phyloP scores from a whole-genome alignment of 176 grass and related monocot species.

The Ananas comosus region DNA sequence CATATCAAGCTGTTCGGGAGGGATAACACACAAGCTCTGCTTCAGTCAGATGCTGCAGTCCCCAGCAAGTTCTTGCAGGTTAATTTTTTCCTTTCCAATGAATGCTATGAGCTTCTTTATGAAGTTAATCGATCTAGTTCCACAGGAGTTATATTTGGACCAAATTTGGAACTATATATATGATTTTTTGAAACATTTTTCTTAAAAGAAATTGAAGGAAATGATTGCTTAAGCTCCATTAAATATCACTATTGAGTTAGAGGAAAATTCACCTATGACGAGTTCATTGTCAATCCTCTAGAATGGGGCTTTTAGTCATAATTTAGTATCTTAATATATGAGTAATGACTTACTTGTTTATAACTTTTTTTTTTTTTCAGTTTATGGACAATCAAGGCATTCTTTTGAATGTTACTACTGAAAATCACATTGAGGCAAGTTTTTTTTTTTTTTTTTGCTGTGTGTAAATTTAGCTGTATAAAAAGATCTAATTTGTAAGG shows the following conservation, averaged over 20 bases:
- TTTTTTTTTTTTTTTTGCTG: background rate
- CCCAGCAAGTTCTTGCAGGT: conserved; percentile 70
- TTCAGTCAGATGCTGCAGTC: conserved; percentile 41
- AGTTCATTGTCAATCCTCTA: background rate
- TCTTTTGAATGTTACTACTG: conserved; percentile 62
- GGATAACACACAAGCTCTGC: conserved; percentile 86
- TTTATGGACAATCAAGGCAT: conserved; percentile 68
- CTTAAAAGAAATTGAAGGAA: too few species aligned
- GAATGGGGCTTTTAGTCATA: background rate
- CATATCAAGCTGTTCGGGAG: conserved; percentile 86
- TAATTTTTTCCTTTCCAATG: background rate
- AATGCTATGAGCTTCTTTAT: background rate
- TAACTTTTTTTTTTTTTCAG: conserved; percentile 34
- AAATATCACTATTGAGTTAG: too few species aligned
- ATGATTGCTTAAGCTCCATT: too few species aligned
- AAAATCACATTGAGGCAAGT: conserved; percentile 82
- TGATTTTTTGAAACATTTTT: too few species aligned
- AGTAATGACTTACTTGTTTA: background rate
- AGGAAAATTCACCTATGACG: too few species aligned
- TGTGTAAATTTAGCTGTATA: background rate
- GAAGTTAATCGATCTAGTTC: too few species aligned
- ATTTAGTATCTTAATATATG: background rate
- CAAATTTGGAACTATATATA: too few species aligned
- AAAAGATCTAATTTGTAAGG: background rate
- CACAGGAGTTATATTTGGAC: too few species aligned